These are phyloP conservation scores for Colletotrichum godetiae DNA, from an alignment of 2,329 filamentous ascomycete species.

Conservation along the genomic window DNA sequence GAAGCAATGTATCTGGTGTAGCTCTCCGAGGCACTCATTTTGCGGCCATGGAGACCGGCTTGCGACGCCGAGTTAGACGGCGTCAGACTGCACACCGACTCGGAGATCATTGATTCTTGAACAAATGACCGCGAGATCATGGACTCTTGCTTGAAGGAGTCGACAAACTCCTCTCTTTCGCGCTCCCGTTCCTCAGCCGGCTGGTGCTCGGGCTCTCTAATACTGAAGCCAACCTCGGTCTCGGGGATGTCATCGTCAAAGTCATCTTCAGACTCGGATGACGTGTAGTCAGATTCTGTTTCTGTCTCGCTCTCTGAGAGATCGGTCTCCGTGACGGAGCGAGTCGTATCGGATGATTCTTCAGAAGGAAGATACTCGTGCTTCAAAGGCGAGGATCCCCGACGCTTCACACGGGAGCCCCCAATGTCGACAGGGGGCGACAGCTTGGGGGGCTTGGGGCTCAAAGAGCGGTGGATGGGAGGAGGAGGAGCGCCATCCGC, in stretches of 20 bases:
- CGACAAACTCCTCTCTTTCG: conserved; percentile 34
- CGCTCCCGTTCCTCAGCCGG: conserved; percentile 37
- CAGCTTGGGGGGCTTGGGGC: conserved; percentile 49
- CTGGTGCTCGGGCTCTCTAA: conserved; percentile 51
- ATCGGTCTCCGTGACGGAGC: conserved; percentile 60
- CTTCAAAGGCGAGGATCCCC: conserved; percentile 92
- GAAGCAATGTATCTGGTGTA: conserved; percentile 61
- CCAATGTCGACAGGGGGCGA: conserved; percentile 61
- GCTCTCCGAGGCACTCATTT: conserved; percentile 55
- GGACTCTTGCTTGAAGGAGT: conserved; percentile 41
- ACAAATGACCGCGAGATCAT: conserved; percentile 48
- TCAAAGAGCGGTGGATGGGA: conserved; percentile 62
- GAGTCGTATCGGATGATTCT: conserved; percentile 70
- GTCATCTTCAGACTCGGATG: conserved; percentile 64
- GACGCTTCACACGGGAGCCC: conserved; percentile 67
- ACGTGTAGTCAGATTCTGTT: conserved; percentile 61
- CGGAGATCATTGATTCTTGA: conserved; percentile 53
- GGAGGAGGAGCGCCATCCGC: conserved; percentile 68
- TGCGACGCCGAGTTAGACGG: conserved; percentile 89
- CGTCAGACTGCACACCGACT: conserved; percentile 71
- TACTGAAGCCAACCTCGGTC: conserved; percentile 68
- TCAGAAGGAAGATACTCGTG: conserved; percentile 95
- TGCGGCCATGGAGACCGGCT: conserved; percentile 67
- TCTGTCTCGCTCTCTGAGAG: conserved; percentile 27
- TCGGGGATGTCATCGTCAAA: conserved; percentile 71